Conservation (phyloP, 805 yeast species). For the Komagataella mondaviorum region DNA sequence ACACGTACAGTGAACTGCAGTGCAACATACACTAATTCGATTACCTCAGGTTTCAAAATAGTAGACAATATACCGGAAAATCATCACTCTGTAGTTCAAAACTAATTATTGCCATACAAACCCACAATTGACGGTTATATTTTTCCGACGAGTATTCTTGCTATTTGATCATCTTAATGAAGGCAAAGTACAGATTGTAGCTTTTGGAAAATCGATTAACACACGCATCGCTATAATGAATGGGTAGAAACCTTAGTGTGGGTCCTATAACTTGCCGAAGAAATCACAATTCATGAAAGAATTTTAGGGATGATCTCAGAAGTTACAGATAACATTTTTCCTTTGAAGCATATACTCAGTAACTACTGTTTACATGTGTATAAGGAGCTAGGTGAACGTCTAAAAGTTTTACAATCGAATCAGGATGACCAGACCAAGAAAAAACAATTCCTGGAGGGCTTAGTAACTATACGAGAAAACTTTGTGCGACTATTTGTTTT, state of each 20-base stretch:
- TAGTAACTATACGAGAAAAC: conserved; percentile 69
- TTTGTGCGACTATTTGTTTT: conserved; percentile 76
- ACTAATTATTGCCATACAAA: too few relatives aligned
- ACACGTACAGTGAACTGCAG: conserved; percentile 49
- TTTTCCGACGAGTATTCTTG: too few relatives aligned
- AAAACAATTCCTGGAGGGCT: conserved; percentile 48
- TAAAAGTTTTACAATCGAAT: conserved; percentile 6
- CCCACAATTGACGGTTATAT: too few relatives aligned
- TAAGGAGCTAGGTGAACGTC: not conserved
- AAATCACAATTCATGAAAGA: not conserved
- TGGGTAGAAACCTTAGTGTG: not conserved
- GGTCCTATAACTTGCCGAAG: not conserved
- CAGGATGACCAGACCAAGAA: conserved; percentile 54
- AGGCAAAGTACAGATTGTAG: not conserved
- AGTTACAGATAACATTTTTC: not conserved
- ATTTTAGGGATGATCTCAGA: not conserved
- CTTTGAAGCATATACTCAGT: not conserved
- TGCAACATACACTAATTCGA: conserved; percentile 50
- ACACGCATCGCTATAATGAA: not conserved
- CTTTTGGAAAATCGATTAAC: not conserved
- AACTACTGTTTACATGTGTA: not conserved
- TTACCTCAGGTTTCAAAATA: conserved; percentile 9
- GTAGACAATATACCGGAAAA: too few relatives aligned
- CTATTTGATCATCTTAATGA: too few relatives aligned
- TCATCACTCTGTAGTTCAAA: too few relatives aligned